phyloP scores from a whole-genome alignment of 164 flowering plant species.

The Warburgia ugandensis region DNA sequence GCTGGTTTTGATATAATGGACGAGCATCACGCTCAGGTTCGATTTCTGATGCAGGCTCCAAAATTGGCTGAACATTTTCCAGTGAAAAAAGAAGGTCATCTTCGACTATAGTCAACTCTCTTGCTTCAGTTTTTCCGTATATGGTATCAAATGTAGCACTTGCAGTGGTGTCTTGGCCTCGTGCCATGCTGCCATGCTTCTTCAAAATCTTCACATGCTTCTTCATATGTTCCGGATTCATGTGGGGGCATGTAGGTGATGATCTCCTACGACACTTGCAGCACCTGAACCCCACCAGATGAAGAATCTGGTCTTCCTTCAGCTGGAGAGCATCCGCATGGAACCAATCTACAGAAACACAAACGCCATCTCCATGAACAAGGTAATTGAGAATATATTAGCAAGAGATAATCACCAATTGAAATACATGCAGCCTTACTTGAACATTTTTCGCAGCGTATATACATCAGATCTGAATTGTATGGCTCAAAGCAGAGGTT shows the following conservation, averaged over 20 bases:
- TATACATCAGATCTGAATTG: slow-evolving; percentile 64
- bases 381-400: neutral
- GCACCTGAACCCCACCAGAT: slow-evolving; percentile 78
- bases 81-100: slow-evolving; percentile 42
- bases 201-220: slow-evolving; percentile 16
- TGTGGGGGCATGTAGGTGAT: slow-evolving; percentile 63
- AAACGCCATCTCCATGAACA: neutral
- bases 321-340: slow-evolving; percentile 90
- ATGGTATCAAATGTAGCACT: slow-evolving; percentile 18
- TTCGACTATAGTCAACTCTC: slow-evolving; percentile 22
- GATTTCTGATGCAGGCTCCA: slow-evolving; percentile 25
- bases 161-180: slow-evolving; percentile 6
- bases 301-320: slow-evolving; percentile 53
- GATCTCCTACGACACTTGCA: slow-evolving; percentile 74
- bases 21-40: slow-evolving; percentile 31
- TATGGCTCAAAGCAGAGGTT: slow-evolving; percentile 59
- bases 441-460: slow-evolving; percentile 62
- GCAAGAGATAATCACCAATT: neutral
- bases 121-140: slow-evolving; percentile 18
- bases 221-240: slow-evolving; percentile 21
- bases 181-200: slow-evolving; percentile 21
- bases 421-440: slow-evolving; percentile 43
- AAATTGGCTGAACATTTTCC: slow-evolving; percentile 41
- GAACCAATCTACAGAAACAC: slow-evolving; percentile 65
- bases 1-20: slow-evolving; percentile 17